Conservation (phyloP, 2,329 filamentous ascomycete genomes). For the Apiospora phragmitis region DNA sequence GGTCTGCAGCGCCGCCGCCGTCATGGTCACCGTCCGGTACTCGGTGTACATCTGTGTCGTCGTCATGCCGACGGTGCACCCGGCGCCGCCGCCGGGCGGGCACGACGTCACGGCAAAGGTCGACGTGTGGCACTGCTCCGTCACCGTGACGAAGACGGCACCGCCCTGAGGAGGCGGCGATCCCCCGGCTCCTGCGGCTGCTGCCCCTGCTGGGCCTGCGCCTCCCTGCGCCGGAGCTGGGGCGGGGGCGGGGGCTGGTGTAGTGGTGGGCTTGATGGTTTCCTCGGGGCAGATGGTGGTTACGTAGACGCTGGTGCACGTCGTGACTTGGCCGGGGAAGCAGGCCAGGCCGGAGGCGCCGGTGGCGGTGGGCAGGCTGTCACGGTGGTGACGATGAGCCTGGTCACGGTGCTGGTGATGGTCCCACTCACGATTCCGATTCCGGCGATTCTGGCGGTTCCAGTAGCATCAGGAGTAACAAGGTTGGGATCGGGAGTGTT, state of each 20-base stretch:
- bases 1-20: not conserved
- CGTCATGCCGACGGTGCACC: conserved; percentile 4
- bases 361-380: conserved; percentile 13
- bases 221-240: not conserved
- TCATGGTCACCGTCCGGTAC: not conserved
- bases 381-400: conserved; percentile 23
- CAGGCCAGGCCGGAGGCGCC: conserved; percentile 10
- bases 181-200: not conserved
- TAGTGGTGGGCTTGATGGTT: conserved; percentile 6
- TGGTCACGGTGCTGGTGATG: conserved; percentile 26
- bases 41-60: not conserved
- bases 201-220: not conserved
- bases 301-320: conserved; percentile 20
- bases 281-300: conserved; percentile 25
- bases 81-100: conserved; percentile 12
- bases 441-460: not conserved
- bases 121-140: conserved; percentile 20
- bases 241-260: not conserved
- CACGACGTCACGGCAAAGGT: conserved; percentile 21
- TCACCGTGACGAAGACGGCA: conserved; percentile 11
- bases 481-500: not conserved
- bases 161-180: not conserved
- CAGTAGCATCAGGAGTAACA: not conserved
- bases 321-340: conserved; percentile 16
- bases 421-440: conserved; percentile 13